These are phyloP conservation scores for Cryptococcus wingfieldii DNA, from an alignment of 1,284 basidiomycete species.

Conservation along the genomic window DNA sequence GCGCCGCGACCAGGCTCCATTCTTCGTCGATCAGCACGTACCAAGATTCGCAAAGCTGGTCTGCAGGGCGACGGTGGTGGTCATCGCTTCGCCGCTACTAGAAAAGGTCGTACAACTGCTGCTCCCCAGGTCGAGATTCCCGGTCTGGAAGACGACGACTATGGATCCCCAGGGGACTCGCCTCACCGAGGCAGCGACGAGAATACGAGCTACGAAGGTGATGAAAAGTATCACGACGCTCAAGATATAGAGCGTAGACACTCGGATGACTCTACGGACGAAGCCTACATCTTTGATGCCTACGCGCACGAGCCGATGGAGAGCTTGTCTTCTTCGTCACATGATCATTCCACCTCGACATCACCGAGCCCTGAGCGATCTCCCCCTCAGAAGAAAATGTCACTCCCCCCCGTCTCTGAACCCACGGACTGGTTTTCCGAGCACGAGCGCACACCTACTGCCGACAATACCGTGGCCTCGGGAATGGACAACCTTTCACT, in stretches of 20 bases:
- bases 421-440: constrained; percentile 32
- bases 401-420: constrained; percentile 18
- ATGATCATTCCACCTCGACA: constrained; percentile 39
- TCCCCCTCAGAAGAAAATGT: constrained; percentile 22
- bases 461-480: no score
- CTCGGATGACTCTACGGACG: constrained; percentile 66
- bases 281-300: constrained; percentile 73
- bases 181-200: constrained; percentile 18
- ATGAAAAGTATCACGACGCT: constrained; percentile 28
- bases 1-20: constrained; percentile 80
- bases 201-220: constrained; percentile 20
- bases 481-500: background rate
- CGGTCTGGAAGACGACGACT: constrained; percentile 27
- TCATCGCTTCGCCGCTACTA: constrained; percentile 63
- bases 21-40: constrained; percentile 83
- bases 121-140: constrained; percentile 24
- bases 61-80: constrained; percentile 69
- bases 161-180: constrained; percentile 21
- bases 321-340: constrained; percentile 49
- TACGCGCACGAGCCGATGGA: constrained; percentile 54
- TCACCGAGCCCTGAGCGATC: constrained; percentile 33
- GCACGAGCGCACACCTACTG: constrained; percentile 38
- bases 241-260: constrained; percentile 15
- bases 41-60: constrained; percentile 89
- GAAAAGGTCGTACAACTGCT: constrained; percentile 46